These are phyloP conservation scores for Penicillium mononematosum DNA, from an alignment of 495 filamentous ascomycete genomes.

Conservation along the genomic window DNA sequence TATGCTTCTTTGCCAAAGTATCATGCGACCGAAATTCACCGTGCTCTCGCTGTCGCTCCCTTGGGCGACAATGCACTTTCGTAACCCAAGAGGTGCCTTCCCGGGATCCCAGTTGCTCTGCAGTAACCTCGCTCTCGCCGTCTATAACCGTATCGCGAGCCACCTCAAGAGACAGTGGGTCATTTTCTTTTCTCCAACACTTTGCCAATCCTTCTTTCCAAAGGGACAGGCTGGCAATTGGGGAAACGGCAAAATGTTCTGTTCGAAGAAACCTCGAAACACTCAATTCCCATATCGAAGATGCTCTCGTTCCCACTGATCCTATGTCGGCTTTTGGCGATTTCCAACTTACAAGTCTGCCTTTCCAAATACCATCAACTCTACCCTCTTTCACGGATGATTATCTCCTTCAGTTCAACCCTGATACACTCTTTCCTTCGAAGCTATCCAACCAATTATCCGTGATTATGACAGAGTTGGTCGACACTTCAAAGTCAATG, in stretches of 20 bases:
- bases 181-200: slow-evolving; percentile 36
- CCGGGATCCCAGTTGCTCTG: slow-evolving; percentile 6
- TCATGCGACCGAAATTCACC: slow-evolving; percentile 33
- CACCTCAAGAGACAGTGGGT: slow-evolving; percentile 28
- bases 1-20: slow-evolving; percentile 32
- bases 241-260: slow-evolving; percentile 37
- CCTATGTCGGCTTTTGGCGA: slow-evolving; percentile 17
- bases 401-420: slow-evolving; percentile 20
- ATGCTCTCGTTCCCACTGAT: slow-evolving; percentile 30
- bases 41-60: slow-evolving; percentile 31
- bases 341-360: slow-evolving; percentile 15
- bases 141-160: slow-evolving; percentile 61
- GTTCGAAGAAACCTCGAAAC: slow-evolving; percentile 34
- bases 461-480: slow-evolving; percentile 30
- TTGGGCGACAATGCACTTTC: slow-evolving; percentile 31
- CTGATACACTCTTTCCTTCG: slow-evolving; percentile 26
- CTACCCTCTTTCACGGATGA: slow-evolving; percentile 19
- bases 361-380: slow-evolving; percentile 15
- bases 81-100: slow-evolving; percentile 6
- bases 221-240: slow-evolving; percentile 37
- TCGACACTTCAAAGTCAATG: slow-evolving; percentile 39
- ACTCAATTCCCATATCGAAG: slow-evolving; percentile 34
- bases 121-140: slow-evolving; percentile 34
- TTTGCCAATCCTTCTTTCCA: slow-evolving; percentile 37
- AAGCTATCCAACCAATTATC: slow-evolving; percentile 34